Percentiles rank a stretch among this genome's conserved stretches.
Conservation (phyloP, 2,329 filamentous ascomycete genomes). For the Fusarium solani-melongenae region DNA sequence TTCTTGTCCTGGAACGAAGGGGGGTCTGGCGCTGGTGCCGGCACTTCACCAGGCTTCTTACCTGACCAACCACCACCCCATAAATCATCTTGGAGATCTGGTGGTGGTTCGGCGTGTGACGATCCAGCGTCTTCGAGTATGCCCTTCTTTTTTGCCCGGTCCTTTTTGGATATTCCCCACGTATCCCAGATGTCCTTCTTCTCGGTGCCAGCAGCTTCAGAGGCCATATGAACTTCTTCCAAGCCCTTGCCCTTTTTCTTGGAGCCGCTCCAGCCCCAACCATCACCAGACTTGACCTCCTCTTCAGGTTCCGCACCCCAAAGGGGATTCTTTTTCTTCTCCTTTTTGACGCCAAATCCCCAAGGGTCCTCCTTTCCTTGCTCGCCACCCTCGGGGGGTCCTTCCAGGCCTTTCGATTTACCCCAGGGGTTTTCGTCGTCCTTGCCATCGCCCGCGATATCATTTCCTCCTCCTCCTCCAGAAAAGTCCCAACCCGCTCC, state of each 20-base stretch:
- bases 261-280: slow-evolving; percentile 52
- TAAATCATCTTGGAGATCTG: slow-evolving; percentile 42
- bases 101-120: slow-evolving; percentile 34
- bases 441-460: slow-evolving; percentile 28
- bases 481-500: slow-evolving; percentile 53
- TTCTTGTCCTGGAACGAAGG: slow-evolving; percentile 28
- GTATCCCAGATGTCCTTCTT: slow-evolving; percentile 49
- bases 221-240: slow-evolving; percentile 33
- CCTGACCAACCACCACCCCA: slow-evolving; percentile 43
- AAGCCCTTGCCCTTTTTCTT: slow-evolving; percentile 51
- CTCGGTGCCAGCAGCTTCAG: slow-evolving; percentile 36
- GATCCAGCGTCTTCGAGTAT: slow-evolving; percentile 38
- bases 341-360: slow-evolving; percentile 52
- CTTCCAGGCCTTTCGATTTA: slow-evolving; percentile 63
- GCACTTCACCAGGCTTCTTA: slow-evolving; percentile 47
- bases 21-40: slow-evolving; percentile 36
- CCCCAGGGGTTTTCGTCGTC: slow-evolving; percentile 60
- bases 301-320: slow-evolving; percentile 51
- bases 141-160: slow-evolving; percentile 47
- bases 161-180: slow-evolving; percentile 48
- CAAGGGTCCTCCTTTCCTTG: slow-evolving; percentile 48
- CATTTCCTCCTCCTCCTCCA: slow-evolving; percentile 42
- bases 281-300: slow-evolving; percentile 46
- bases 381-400: slow-evolving; percentile 46
- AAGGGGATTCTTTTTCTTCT: slow-evolving; percentile 53